Evolutionary conservation across 169 alveolate species (phyloP).

Genomic region (Cryptosporidium tyzzeri): DNA sequence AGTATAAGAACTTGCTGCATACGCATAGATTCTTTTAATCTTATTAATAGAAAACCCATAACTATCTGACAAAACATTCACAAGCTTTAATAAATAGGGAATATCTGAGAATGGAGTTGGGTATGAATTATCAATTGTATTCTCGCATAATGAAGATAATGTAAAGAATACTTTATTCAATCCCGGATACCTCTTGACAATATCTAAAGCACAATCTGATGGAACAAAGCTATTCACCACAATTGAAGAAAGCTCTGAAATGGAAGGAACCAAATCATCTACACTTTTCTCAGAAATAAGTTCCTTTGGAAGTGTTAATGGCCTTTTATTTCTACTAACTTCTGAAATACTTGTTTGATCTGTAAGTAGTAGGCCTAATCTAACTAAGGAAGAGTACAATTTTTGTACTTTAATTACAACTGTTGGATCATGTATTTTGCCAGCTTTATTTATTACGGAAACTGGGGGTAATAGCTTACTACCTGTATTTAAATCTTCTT

Average conservation of each 20-base stretch:
- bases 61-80: slow-evolving; percentile 3
- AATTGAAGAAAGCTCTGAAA: slow-evolving; percentile 10
- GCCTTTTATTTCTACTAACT: background rate
- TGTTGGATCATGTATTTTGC: slow-evolving; percentile 21
- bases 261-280: slow-evolving; percentile 10
- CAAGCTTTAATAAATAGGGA: slow-evolving; percentile 47
- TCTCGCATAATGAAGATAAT: slow-evolving; percentile 27
- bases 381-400: slow-evolving; percentile 31
- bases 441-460: slow-evolving; percentile 10
- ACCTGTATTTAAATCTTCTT: background rate
- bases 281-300: background rate
- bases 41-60: slow-evolving; percentile 38
- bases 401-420: slow-evolving; percentile 32
- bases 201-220: slow-evolving; percentile 38
- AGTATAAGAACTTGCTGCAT: slow-evolving; percentile 49
- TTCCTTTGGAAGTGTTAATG: slow-evolving; percentile 48
- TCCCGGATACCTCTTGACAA: slow-evolving; percentile 7
- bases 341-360: background rate
- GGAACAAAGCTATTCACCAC: slow-evolving; percentile 18
- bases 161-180: slow-evolving; percentile 15
- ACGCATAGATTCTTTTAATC: slow-evolving; percentile 46
- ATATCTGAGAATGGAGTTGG: slow-evolving; percentile 55
- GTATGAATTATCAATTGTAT: slow-evolving; percentile 23
- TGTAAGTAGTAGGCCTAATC: slow-evolving; percentile 22
- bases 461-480: slow-evolving; percentile 22